phyloP scores from a whole-genome alignment of 2,329 filamentous ascomycete species.

The Alternaria novae-zelandiae region DNA sequence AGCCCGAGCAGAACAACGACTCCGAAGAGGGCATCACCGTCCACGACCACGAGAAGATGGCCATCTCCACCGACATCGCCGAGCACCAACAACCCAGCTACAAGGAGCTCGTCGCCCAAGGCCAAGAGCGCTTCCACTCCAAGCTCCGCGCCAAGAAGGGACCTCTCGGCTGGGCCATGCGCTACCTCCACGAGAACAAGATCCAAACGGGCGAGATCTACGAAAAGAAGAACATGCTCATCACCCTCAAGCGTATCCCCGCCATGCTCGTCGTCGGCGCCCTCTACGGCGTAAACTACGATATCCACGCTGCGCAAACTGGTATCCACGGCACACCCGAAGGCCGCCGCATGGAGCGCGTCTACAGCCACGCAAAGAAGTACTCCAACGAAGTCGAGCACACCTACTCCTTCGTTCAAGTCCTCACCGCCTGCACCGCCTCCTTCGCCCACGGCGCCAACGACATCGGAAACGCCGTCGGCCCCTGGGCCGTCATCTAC shows the following conservation, averaged over 20 bases:
- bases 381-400: conserved; percentile 49
- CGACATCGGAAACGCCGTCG: conserved; percentile 57
- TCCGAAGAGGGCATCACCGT: conserved; percentile 41
- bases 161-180: conserved; percentile 84
- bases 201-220: conserved; percentile 76
- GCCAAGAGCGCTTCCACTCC: conserved; percentile 65
- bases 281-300: conserved; percentile 80
- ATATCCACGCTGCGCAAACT: conserved; percentile 78
- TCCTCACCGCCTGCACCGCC: conserved; percentile 54
- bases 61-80: conserved; percentile 50
- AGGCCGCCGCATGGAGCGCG: conserved; percentile 71
- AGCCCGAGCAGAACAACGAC: conserved; percentile 31
- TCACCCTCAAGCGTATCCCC: conserved; percentile 69
- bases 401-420: conserved; percentile 58
- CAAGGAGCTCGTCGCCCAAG: conserved; percentile 66
- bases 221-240: conserved; percentile 73
- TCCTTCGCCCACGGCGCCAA: conserved; percentile 72
- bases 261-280: conserved; percentile 67
- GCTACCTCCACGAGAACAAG: conserved; percentile 74
- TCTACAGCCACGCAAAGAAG: conserved; percentile 60
- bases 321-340: conserved; percentile 76
- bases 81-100: conserved; percentile 64
- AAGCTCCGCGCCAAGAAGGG: conserved; percentile 68
- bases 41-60: conserved; percentile 43
- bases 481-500: conserved; percentile 49